Evolutionary conservation across 2,329 filamentous ascomycete species (phyloP).

Genomic region (Cladobotryum mycophilum): DNA sequence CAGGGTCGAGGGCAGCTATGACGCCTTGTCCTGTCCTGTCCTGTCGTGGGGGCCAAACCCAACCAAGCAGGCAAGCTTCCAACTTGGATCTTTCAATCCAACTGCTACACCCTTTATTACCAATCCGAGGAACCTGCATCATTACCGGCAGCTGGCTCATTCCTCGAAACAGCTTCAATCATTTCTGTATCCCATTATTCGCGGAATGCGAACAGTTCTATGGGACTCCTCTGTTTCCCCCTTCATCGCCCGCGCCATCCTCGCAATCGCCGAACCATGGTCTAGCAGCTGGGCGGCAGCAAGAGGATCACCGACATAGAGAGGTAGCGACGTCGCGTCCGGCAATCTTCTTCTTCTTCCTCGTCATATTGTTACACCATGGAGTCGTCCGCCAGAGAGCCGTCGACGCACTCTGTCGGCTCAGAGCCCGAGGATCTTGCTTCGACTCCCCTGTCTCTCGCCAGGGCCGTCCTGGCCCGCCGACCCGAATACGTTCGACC

Average conservation of each 20-base stretch:
- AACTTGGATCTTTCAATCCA: too few relatives aligned
- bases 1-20: too few relatives aligned
- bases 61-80: too few relatives aligned
- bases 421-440: conserved; percentile 39
- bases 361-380: conserved; percentile 15
- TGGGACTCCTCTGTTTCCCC: neutral
- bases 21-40: too few relatives aligned
- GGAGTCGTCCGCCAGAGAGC: conserved; percentile 21
- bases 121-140: too few relatives aligned
- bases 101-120: too few relatives aligned
- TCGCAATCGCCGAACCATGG: conserved; percentile 23
- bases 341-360: conserved; percentile 14
- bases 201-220: neutral
- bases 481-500: conserved; percentile 72
- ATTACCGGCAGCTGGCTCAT: too few relatives aligned
- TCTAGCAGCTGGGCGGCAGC: conserved; percentile 24
- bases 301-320: conserved; percentile 17
- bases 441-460: conserved; percentile 52
- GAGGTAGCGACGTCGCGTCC: conserved; percentile 18
- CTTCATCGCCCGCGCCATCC: neutral
- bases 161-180: too few relatives aligned
- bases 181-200: neutral
- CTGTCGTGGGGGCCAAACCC: too few relatives aligned
- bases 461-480: conserved; percentile 62
- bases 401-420: conserved; percentile 26